Conservation (phyloP, 257 asterid genomes). For the Dorcoceras hygrometricum region DNA sequence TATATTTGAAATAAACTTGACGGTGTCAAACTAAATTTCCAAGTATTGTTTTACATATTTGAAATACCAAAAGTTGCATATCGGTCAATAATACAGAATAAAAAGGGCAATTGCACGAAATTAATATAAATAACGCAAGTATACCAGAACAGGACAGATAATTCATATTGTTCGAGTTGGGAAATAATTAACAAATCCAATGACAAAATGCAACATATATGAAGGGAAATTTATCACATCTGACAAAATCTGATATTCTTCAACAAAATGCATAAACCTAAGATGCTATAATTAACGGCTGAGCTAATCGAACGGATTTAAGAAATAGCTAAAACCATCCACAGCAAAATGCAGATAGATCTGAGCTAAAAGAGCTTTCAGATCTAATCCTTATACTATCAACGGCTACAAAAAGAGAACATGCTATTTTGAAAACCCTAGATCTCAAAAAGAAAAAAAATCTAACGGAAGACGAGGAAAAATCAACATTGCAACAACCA, state of each 20-base stretch:
- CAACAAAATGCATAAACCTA: background rate
- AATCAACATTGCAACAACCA: constrained; percentile 1
- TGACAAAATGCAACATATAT: background rate
- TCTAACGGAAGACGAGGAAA: background rate
- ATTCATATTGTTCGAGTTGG: background rate
- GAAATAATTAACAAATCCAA: background rate
- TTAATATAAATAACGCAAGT: background rate
- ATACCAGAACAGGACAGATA: background rate
- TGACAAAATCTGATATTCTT: background rate
- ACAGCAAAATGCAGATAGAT: constrained; percentile 3
- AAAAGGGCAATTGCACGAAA: background rate
- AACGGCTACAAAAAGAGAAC: background rate
- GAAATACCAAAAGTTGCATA: background rate
- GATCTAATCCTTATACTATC: constrained; percentile 20
- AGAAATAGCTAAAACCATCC: background rate
- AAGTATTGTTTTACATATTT: background rate
- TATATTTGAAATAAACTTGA: background rate
- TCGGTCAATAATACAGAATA: background rate
- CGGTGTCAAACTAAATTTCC: background rate
- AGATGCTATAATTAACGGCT: background rate
- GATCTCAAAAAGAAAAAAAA: background rate
- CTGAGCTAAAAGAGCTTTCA: constrained; percentile 15
- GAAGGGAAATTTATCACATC: background rate
- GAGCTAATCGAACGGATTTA: background rate
- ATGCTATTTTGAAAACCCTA: background rate